Evolutionary conservation across 305 asterid genomes (phyloP).

Genomic region (Fraxinus sp.): DNA sequence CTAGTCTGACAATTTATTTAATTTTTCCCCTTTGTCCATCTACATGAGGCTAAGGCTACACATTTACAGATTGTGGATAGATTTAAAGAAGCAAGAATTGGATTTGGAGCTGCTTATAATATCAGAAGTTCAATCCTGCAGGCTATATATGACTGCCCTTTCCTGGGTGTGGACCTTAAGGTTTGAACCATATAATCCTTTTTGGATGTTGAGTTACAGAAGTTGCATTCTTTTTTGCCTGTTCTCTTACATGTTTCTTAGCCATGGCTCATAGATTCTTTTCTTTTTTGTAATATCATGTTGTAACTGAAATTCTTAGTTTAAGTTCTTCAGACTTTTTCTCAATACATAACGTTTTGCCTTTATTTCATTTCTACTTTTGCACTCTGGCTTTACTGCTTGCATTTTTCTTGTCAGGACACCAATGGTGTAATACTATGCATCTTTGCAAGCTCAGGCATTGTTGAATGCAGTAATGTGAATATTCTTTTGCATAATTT

Average conservation of each 20-base stretch:
- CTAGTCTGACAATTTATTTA: background rate
- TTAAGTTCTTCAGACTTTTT: constrained; percentile 11
- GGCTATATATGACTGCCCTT: constrained; percentile 85
- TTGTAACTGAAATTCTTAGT: background rate
- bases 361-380: constrained; percentile 24
- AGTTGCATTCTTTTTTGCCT: constrained; percentile 19
- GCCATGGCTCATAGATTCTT: background rate
- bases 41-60: constrained; percentile 27
- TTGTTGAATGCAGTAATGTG: constrained; percentile 47
- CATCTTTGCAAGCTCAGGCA: constrained; percentile 72
- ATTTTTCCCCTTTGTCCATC: constrained; percentile 16
- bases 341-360: constrained; percentile 13
- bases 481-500: constrained; percentile 45
- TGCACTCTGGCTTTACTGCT: constrained; percentile 24
- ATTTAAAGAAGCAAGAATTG: constrained; percentile 69
- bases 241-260: background rate
- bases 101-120: constrained; percentile 78
- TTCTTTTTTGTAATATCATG: background rate
- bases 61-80: constrained; percentile 64
- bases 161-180: constrained; percentile 68
- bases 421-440: constrained; percentile 66
- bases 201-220: constrained; percentile 20
- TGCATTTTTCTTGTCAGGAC: constrained; percentile 49
- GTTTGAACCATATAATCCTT: constrained; percentile 32
- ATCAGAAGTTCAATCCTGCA: constrained; percentile 62